Percentiles rank a stretch among this genome's conserved stretches.
phyloP scores from a whole-genome alignment of 495 filamentous ascomycete species.

The Xylaria cubensis region DNA sequence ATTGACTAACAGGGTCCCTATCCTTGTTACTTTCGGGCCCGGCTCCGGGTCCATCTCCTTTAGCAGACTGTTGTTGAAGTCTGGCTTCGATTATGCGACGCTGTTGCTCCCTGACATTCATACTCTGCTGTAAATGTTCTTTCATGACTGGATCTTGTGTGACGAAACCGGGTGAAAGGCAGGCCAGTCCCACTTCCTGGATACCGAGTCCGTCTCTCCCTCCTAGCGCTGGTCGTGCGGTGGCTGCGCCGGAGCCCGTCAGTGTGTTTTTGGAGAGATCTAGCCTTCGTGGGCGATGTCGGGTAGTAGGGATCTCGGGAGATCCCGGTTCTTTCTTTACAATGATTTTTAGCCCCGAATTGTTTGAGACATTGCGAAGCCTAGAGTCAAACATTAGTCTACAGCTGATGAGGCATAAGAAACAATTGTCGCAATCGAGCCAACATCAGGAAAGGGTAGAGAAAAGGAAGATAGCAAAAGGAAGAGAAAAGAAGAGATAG shows the following conservation, averaged over 20 bases:
- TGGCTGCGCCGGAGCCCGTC: constrained; percentile 62
- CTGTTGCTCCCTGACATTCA: constrained; percentile 93
- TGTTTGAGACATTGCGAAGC: constrained; percentile 57
- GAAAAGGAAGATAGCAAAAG: constrained; percentile 23
- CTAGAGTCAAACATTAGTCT: constrained; percentile 41
- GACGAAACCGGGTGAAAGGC: constrained; percentile 92
- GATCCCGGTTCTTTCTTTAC: constrained; percentile 96
- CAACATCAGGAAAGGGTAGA: neutral
- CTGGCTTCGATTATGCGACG: constrained; percentile 92
- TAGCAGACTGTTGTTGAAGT: constrained; percentile 84
- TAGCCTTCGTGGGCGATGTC: constrained; percentile 86
- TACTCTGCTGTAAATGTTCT: constrained; percentile 91
- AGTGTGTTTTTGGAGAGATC: constrained; percentile 81
- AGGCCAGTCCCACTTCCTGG: constrained; percentile 92
- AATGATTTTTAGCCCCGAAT: constrained; percentile 74
- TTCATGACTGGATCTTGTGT: constrained; percentile 97
- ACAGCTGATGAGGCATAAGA: neutral
- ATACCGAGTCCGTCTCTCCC: constrained; percentile 80
- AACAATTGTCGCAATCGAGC: neutral
- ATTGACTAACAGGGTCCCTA: constrained; percentile 60
- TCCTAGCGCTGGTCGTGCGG: constrained; percentile 75
- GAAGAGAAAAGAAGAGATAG: constrained; percentile 30
- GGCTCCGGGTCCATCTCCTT: constrained; percentile 55
- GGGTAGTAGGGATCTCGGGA: constrained; percentile 73
- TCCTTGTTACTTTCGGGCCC: constrained; percentile 48